Percentiles rank a stretch among this genome's conserved stretches.
Evolutionary conservation across 2,329 filamentous ascomycete species (phyloP).

Genomic region (Aureobasidium sp.): DNA sequence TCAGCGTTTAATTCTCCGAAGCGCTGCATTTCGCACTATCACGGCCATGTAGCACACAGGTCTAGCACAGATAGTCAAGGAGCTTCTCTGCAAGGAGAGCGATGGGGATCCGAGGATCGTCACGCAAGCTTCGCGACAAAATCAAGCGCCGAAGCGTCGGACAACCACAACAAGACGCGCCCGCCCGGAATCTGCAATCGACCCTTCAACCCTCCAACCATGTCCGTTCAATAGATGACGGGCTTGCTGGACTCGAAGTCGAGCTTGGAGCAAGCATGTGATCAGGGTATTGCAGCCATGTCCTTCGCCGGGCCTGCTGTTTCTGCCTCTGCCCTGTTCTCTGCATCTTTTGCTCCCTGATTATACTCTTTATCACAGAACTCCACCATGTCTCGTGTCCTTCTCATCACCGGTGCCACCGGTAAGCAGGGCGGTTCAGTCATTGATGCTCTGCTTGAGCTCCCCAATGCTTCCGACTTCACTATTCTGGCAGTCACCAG

Average conservation of each 20-base stretch:
- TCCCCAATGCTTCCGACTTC: constrained; percentile 26
- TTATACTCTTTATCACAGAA: background rate
- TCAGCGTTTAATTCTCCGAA: constrained; percentile 10
- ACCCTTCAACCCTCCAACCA: background rate
- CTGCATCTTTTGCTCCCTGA: background rate
- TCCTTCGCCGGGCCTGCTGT: background rate
- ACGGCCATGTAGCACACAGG: background rate
- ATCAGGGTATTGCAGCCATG: constrained; percentile 1
- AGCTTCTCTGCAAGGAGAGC: background rate
- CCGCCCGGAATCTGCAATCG: background rate
- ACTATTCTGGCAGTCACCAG: constrained; percentile 51
- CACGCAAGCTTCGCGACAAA: background rate
- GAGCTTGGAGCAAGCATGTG: constrained; percentile 5
- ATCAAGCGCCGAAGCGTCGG: constrained; percentile 3
- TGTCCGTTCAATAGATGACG: background rate
- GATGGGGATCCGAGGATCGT: constrained; percentile 9
- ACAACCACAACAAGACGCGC: constrained; percentile 1
- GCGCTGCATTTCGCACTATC: constrained; percentile 5
- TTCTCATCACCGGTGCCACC: constrained; percentile 38
- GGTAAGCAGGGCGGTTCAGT: constrained; percentile 39
- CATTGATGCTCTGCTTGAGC: constrained; percentile 26
- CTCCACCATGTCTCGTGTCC: constrained; percentile 26
- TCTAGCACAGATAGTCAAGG: background rate
- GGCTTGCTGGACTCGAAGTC: background rate
- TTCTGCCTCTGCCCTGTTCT: background rate